Evolutionary conservation across 371 early-diverging fungal species (phyloP).

Genomic region (Mucor saturninus): DNA sequence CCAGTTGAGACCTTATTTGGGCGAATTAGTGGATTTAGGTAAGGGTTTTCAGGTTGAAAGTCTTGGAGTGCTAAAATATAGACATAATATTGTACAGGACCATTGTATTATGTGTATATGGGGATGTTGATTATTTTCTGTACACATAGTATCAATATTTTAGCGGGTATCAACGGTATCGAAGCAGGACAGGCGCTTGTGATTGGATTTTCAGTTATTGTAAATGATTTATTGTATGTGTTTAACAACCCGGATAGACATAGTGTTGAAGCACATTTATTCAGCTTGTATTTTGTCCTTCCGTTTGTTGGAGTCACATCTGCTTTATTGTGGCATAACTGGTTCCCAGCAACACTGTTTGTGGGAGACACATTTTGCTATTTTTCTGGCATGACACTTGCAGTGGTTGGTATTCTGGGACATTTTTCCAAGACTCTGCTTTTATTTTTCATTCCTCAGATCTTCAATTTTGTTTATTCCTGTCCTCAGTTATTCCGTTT

Average conservation of each 20-base stretch:
- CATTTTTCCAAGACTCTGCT: constrained; percentile 94
- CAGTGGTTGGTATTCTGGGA: constrained; percentile 93
- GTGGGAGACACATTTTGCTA: constrained; percentile 98
- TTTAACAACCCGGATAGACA: constrained; percentile 50
- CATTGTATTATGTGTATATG: constrained; percentile 94
- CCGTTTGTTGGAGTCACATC: constrained; percentile 89
- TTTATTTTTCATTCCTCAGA: constrained; percentile 93
- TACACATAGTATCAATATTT: constrained; percentile 97
- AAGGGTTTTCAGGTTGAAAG: constrained; percentile 2
- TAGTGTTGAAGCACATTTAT: constrained; percentile 76
- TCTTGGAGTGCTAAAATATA: background rate
- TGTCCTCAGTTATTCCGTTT: constrained; percentile 93
- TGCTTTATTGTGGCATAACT: constrained; percentile 84
- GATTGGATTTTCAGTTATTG: constrained; percentile 83
- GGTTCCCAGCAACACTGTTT: constrained; percentile 93
- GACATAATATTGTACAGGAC: constrained; percentile 56
- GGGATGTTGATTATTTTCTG: constrained; percentile 88
- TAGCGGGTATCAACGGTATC: constrained; percentile 98
- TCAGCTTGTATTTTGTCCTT: constrained; percentile 86
- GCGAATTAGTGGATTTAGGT: constrained; percentile 84
- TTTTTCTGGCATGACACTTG: constrained; percentile 98
- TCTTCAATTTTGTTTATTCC: constrained; percentile 95
- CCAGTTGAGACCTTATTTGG: constrained; percentile 76
- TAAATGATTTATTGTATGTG: constrained; percentile 78
- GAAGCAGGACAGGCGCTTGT: constrained; percentile 94